Evolutionary conservation across 306 rosid genomes (phyloP).

Genomic region (Lathyrus aphaca): DNA sequence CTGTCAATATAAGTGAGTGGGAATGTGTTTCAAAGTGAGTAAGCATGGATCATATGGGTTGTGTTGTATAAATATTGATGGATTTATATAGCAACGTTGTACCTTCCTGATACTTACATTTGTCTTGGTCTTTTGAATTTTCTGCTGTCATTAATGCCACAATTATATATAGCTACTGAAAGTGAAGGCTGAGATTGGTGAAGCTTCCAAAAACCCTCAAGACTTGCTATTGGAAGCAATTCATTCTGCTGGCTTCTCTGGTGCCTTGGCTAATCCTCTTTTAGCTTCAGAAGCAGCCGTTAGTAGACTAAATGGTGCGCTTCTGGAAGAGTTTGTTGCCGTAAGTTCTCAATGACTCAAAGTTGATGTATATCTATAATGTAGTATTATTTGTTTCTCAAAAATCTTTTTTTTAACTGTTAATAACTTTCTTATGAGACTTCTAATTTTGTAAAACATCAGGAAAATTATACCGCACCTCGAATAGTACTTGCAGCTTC

Average conservation of each 20-base stretch:
- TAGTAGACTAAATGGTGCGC: slow-evolving; percentile 56
- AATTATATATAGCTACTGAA: slow-evolving; percentile 60
- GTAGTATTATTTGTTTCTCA: slow-evolving; percentile 10
- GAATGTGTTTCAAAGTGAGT: slow-evolving; percentile 10
- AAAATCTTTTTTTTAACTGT: slow-evolving; percentile 13
- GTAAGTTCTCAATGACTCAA: slow-evolving; percentile 59
- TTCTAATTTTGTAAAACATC: slow-evolving; percentile 42
- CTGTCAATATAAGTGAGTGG: slow-evolving; percentile 24
- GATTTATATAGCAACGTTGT: neutral
- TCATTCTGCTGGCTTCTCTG: slow-evolving; percentile 84
- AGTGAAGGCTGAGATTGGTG: slow-evolving; percentile 77
- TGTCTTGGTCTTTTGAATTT: slow-evolving; percentile 21
- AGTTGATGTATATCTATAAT: slow-evolving; percentile 14
- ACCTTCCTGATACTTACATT: slow-evolving; percentile 18
- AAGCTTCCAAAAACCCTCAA: slow-evolving; percentile 82
- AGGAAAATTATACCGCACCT: slow-evolving; percentile 89
- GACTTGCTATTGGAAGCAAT: slow-evolving; percentile 83
- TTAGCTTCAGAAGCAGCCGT: slow-evolving; percentile 73
- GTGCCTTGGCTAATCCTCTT: slow-evolving; percentile 90
- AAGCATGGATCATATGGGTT: slow-evolving; percentile 18
- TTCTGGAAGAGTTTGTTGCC: slow-evolving; percentile 82
- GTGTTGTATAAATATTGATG: slow-evolving; percentile 14
- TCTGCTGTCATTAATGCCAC: slow-evolving; percentile 30
- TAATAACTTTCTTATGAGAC: slow-evolving; percentile 25
- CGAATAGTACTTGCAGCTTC: slow-evolving; percentile 86